Base-by-base conservation (phyloP, 768 basidiomycete genomes). In the Coprinellus aureogranulatus region DNA sequence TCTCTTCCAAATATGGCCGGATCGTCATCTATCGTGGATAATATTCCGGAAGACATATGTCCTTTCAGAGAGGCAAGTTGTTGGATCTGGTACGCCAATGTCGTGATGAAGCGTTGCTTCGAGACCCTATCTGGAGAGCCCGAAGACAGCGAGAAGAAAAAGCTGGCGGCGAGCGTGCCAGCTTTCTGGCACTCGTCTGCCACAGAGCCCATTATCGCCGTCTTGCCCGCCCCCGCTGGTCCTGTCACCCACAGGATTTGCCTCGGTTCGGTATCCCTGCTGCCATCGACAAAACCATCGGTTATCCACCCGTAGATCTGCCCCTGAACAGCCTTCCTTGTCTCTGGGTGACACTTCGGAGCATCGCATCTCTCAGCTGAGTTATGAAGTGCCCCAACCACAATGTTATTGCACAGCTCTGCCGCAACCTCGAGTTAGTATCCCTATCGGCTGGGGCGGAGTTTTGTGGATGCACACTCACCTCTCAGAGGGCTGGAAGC, bases 101-200 rank as follows among this genome's bases (percentile, higher is more conserved):
- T 72, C 1, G 72, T 59, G 11, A 75, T 51, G 4, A 76, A 30
- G 23, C 8, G 60, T 30, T 55, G 61, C 2, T 63, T 65, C 9
- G 63, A 62, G 1, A 62, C 64, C 11, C 70, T 62, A 25, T 61
- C 65, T 12, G 41, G 8, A 8, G 18, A 44, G 14, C 61, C 41
- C 31, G 68, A 66, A 11, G 64, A 61, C n/a, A 68, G 59, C 0
- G 68, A 73, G 62, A 75, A 74, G 58, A 75, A 75, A 60, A 72
- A 76, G 47, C 69, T 70, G 0, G 70, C 72, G 28, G 68, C 69
- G 11, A 74, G 65, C 8, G 18, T 52, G 16, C 55, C 60, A 26
- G 25, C 23, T 30, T 45, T 58, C 54, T 41, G 62, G 25, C 66
- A 61, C 1, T 18, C 16, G 18, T 67, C 64, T 5, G 68, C 66